Evolutionary conservation across 129 eudicot genomes (phyloP), one percentile per base, ranked within the genome.

Genomic region (Ambrosia trifida): DNA sequence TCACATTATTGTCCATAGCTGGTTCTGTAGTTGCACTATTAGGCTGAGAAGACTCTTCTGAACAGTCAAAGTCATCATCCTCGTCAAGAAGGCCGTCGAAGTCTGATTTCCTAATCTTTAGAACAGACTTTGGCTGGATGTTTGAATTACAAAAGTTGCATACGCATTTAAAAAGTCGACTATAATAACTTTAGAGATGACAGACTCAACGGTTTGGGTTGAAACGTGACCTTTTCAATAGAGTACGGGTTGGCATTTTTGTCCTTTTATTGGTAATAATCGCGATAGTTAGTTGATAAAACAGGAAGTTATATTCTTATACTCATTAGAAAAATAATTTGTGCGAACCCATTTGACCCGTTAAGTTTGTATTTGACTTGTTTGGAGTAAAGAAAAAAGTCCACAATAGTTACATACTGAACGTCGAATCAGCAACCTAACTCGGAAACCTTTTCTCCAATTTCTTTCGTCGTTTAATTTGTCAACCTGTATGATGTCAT

Each of bases 401-500:
- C 20, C 6, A 56, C 18, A 12, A 36, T 24, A 35, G 60, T 47
- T 40, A 72, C 98, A 4, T 85, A 94, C 99, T 69, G 96, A 82
- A 65, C 96, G 88, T 82, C 95, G 85, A 6, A 84, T 82, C 83
- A 90, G 78, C 80, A 84, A 70, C 76, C 91, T 85, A 32, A 94
- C 99, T 63, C 97, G 84, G 40, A 94, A 77, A 36, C 99, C 99
- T 77, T 82, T 90, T 69, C 99, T 87, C 99, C 97, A 94, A 45
- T 90, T 86, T 63, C 97, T 78, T 81, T 87, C 97, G 28, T 94
- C 99, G 16, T 87, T 94, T 75, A 94, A 62, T 78, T 82, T 85
- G 31, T 87, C 94, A 60, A 83, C 97, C 99, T 94, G 18, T 18
- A 68, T 51, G 45, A 11, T 43, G 19, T 31, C 40, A 9, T 32